These are phyloP conservation scores for Lyophyllum atratum DNA, from an alignment of 768 basidiomycete species.

Conservation along the genomic window DNA sequence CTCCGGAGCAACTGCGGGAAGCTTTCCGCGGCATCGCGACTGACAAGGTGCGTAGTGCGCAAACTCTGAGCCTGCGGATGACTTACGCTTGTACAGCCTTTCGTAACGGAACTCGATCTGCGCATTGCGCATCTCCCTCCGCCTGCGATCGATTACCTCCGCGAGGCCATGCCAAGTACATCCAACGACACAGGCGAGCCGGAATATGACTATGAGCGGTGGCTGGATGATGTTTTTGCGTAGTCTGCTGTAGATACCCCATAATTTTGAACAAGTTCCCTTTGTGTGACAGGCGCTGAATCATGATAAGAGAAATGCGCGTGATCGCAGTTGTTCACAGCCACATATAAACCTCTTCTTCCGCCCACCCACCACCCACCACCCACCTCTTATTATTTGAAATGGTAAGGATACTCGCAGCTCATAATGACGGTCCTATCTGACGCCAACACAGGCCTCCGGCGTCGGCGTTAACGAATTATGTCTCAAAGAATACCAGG, in stretches of 20 bases:
- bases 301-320: conserved; percentile 19
- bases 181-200: conserved; percentile 57
- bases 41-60: conserved; percentile 66
- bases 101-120: conserved; percentile 92
- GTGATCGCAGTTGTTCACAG: conserved; percentile 26
- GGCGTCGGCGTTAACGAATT: conserved; percentile 61
- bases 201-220: conserved; percentile 81
- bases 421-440: neutral
- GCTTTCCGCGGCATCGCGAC: conserved; percentile 91
- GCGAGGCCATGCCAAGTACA: conserved; percentile 73
- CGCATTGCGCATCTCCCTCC: conserved; percentile 79
- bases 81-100: conserved; percentile 56
- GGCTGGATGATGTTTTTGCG: conserved; percentile 79
- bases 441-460: conserved; percentile 46
- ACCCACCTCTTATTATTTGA: conserved; percentile 17
- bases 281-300: neutral
- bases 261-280: neutral
- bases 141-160: conserved; percentile 77
- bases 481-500: conserved; percentile 64
- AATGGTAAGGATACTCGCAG: conserved; percentile 27
- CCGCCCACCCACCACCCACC: conserved; percentile 21
- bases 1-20: conserved; percentile 87
- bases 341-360: conserved; percentile 29
- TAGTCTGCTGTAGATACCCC: conserved; percentile 28
- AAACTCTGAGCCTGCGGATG: neutral